These are phyloP conservation scores for Solidago caesia DNA, from an alignment of 129 eudicot species.

Conservation along the genomic window DNA sequence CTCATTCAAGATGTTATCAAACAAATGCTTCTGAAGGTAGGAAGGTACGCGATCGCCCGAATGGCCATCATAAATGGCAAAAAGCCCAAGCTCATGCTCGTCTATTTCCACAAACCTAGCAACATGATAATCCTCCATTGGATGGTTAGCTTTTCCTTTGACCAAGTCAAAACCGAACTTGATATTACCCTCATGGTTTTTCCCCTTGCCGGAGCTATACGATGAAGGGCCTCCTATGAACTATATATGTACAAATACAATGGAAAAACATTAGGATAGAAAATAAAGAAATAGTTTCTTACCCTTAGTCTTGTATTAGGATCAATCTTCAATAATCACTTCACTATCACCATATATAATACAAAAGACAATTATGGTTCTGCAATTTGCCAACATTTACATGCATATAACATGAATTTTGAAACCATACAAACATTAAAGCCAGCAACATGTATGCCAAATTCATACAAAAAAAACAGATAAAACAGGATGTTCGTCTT, in stretches of 20 bases:
- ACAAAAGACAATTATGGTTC: background rate
- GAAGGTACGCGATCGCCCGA: conserved; percentile 62
- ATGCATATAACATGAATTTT: background rate
- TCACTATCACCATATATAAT: background rate
- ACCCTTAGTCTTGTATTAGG: background rate
- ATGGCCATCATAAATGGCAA: conserved; percentile 78
- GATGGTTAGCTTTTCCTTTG: conserved; percentile 75
- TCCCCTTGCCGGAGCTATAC: conserved; percentile 58
- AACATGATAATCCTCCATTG: conserved; percentile 79
- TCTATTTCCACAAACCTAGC: conserved; percentile 50
- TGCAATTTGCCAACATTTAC: background rate
- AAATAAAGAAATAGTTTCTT: background rate
- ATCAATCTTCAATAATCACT: background rate
- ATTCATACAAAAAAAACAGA: background rate
- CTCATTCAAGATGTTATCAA: conserved; percentile 64
- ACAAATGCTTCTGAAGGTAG: conserved; percentile 63
- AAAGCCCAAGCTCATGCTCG: conserved; percentile 66
- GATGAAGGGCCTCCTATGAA: conserved; percentile 45
- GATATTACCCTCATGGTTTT: conserved; percentile 45
- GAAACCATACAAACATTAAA: background rate
- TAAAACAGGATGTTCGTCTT: no score
- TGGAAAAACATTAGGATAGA: background rate
- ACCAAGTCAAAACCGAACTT: conserved; percentile 63
- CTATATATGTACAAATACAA: conserved; percentile 23
- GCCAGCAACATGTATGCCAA: background rate